Conservation (phyloP, 2,329 filamentous ascomycete species). For the Westerdykella ornata region DNA sequence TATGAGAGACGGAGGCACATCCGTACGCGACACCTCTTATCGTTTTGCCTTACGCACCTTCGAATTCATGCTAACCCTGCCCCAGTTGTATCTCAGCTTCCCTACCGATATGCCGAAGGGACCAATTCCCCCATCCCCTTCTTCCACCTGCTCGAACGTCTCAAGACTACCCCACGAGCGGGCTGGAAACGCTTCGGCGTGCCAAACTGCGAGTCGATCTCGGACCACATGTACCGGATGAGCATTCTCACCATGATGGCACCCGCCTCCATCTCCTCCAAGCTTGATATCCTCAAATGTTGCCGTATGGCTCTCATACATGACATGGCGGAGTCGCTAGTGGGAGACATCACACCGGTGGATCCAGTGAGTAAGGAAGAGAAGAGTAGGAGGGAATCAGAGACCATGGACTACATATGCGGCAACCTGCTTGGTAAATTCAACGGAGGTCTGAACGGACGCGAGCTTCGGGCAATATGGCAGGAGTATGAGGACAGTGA, state of each 20-base stretch:
- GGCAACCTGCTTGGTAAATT: constrained; percentile 65
- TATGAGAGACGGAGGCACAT: constrained; percentile 18
- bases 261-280: constrained; percentile 62
- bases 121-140: constrained; percentile 75
- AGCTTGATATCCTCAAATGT: constrained; percentile 73
- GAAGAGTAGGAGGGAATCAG: constrained; percentile 78
- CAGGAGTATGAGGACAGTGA: constrained; percentile 88
- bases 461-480: constrained; percentile 74
- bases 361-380: constrained; percentile 79
- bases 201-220: constrained; percentile 71
- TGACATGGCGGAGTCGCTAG: constrained; percentile 93
- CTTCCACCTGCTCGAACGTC: constrained; percentile 86
- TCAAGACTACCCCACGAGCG: constrained; percentile 95
- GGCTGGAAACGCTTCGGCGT: constrained; percentile 91
- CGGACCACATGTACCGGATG: constrained; percentile 99
- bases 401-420: constrained; percentile 89
- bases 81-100: constrained; percentile 58
- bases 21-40: constrained; percentile 26
- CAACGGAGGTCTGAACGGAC: constrained; percentile 61
- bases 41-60: background rate
- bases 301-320: constrained; percentile 94
- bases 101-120: constrained; percentile 51
- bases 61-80: background rate
- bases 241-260: constrained; percentile 90
- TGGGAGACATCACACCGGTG: constrained; percentile 93